A percentile compares a stretch with the other conserved stretches of the same genome.
Evolutionary conservation across 441 rosid genomes (phyloP).

Genomic region (Pelargonium myrrhifolium): DNA sequence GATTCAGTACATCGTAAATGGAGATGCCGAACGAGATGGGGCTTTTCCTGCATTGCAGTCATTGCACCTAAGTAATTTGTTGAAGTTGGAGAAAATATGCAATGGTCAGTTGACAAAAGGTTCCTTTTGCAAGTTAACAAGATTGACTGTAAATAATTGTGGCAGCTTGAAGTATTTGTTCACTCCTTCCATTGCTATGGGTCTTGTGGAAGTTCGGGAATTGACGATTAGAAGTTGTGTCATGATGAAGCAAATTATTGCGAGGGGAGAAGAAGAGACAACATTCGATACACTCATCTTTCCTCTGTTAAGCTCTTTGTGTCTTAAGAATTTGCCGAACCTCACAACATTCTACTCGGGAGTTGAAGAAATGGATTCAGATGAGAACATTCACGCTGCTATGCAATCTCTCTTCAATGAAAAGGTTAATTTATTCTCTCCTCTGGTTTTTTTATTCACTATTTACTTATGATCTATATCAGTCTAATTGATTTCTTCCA

Average conservation of each 20-base stretch:
- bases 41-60: not conserved
- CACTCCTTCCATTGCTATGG: not conserved
- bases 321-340: not conserved
- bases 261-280: not conserved
- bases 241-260: conserved; percentile 9
- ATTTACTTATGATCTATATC: no score
- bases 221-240: not conserved
- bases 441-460: no score
- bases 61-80: not conserved
- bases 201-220: no score
- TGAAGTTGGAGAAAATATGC: not conserved
- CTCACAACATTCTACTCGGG: not conserved
- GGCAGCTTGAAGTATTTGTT: conserved; percentile 10
- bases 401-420: not conserved
- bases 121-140: conserved; percentile 8
- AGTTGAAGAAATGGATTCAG: no score
- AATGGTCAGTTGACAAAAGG: not conserved
- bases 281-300: not conserved
- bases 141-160: not conserved
- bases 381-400: no score
- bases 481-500: no score
- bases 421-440: not conserved
- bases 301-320: not conserved
- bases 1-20: not conserved
- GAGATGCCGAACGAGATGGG: not conserved